These are phyloP conservation scores for Brassica cretica DNA, from an alignment of 345 rosid species.

Conservation along the genomic window DNA sequence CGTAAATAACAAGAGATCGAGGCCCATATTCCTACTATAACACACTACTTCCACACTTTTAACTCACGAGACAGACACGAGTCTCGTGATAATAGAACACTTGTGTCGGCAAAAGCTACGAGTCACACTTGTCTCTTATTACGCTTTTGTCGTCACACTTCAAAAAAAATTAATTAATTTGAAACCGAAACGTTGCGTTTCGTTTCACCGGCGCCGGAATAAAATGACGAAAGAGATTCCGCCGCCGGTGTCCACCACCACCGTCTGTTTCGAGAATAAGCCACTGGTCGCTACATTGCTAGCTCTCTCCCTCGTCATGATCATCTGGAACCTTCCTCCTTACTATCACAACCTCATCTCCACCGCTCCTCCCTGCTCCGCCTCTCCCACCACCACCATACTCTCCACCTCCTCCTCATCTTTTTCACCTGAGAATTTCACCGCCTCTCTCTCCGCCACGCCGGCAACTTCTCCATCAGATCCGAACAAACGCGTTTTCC, in stretches of 20 bases:
- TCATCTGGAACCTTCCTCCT: constrained; percentile 77
- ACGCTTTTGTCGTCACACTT: constrained; percentile 24
- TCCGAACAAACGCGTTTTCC: constrained; percentile 67
- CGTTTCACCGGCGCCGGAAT: constrained; percentile 22
- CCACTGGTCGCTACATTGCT: constrained; percentile 66
- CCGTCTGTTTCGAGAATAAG: constrained; percentile 53
- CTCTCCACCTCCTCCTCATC: constrained; percentile 2
- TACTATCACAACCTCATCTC: constrained; percentile 67
- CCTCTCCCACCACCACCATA: constrained; percentile 15
- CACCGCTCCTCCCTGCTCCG: constrained; percentile 45
- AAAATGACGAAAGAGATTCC: constrained; percentile 56
- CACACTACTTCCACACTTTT: background rate
- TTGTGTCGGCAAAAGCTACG: constrained; percentile 40
- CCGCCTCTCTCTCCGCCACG: constrained; percentile 26
- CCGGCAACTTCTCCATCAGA: constrained; percentile 33
- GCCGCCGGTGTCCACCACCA: constrained; percentile 40
- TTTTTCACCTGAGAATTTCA: background rate
- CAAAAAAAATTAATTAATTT: background rate
- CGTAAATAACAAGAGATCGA: constrained; percentile 37
- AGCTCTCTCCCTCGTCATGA: constrained; percentile 65
- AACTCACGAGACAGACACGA: constrained; percentile 19
- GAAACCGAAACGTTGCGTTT: constrained; percentile 6
- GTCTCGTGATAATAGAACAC: background rate
- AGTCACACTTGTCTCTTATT: constrained; percentile 6
- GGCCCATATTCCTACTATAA: background rate